Conservation (phyloP, 768 basidiomycete genomes). For the Strobilomyces dryophilus region DNA sequence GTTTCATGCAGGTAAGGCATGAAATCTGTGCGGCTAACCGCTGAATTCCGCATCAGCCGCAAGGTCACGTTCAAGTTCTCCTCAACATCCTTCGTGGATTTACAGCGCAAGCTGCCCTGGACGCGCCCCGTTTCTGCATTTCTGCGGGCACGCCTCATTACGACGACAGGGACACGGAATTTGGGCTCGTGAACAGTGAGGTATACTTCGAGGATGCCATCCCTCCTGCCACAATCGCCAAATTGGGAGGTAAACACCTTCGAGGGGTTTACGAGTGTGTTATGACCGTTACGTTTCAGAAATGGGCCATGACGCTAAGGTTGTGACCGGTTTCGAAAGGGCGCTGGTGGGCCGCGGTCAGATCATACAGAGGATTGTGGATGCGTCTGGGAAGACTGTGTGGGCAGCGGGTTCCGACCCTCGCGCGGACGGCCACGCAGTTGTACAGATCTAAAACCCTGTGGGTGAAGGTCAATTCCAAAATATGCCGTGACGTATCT, state of each 20-base stretch:
- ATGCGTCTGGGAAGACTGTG: conserved; percentile 64
- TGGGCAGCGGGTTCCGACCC: conserved; percentile 96
- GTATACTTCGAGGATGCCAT: conserved; percentile 90
- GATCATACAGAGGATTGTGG: conserved; percentile 77
- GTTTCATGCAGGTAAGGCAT: conserved; percentile 72
- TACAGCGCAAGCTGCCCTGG: conserved; percentile 84
- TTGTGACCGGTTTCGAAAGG: conserved; percentile 56
- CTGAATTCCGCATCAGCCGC: conserved; percentile 51
- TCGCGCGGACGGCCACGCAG: conserved; percentile 85
- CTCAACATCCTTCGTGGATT: conserved; percentile 87
- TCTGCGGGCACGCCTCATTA: conserved; percentile 74
- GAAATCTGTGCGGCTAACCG: background rate
- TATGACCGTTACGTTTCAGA: conserved; percentile 35
- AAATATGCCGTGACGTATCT: conserved; percentile 1
- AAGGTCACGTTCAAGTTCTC: conserved; percentile 94
- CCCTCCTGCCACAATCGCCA: conserved; percentile 52
- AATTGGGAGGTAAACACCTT: conserved; percentile 55
- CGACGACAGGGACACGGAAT: conserved; percentile 42
- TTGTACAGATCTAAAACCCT: conserved; percentile 63
- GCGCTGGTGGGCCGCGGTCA: conserved; percentile 80
- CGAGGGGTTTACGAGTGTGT: background rate
- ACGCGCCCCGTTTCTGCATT: conserved; percentile 95
- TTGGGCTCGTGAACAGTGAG: conserved; percentile 68
- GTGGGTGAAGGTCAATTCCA: background rate
- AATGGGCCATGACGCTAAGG: conserved; percentile 85